Evolutionary conservation across 2,329 filamentous ascomycete genomes (phyloP).

Genomic region (Pyrenophora seminiperda): DNA sequence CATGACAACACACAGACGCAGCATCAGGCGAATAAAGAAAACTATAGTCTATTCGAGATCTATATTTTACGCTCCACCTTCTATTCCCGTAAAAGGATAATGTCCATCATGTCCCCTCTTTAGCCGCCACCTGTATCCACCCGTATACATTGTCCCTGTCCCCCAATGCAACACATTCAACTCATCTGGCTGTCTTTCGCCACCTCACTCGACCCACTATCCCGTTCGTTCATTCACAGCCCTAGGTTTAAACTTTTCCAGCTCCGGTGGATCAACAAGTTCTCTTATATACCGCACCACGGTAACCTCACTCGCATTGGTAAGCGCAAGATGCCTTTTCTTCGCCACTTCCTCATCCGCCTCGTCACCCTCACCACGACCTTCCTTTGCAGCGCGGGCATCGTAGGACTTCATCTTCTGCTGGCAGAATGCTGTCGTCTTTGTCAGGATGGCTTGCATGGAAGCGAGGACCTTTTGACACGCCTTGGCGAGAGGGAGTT

Average conservation of each 20-base stretch:
- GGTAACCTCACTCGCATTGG: conserved; percentile 86
- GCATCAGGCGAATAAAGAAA: too few relatives aligned
- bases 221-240: conserved; percentile 34
- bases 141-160: conserved; percentile 18
- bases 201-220: conserved; percentile 13
- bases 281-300: conserved; percentile 76
- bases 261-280: conserved; percentile 70
- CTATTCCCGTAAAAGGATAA: background rate
- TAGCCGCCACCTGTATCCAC: conserved; percentile 22
- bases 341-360: conserved; percentile 56
- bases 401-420: conserved; percentile 61
- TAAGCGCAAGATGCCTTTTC: conserved; percentile 69
- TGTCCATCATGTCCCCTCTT: background rate
- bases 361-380: conserved; percentile 51
- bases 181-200: conserved; percentile 26
- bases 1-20: too few relatives aligned
- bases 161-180: conserved; percentile 33
- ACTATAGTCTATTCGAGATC: too few relatives aligned
- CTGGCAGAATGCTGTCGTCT: conserved; percentile 69
- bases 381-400: conserved; percentile 54
- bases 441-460: conserved; percentile 83
- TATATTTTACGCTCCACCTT: background rate
- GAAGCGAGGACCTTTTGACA: conserved; percentile 86
- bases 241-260: conserved; percentile 64
- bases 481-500: conserved; percentile 82